Conservation (phyloP, 1,284 basidiomycete species). For the Coniophora puteana region DNA sequence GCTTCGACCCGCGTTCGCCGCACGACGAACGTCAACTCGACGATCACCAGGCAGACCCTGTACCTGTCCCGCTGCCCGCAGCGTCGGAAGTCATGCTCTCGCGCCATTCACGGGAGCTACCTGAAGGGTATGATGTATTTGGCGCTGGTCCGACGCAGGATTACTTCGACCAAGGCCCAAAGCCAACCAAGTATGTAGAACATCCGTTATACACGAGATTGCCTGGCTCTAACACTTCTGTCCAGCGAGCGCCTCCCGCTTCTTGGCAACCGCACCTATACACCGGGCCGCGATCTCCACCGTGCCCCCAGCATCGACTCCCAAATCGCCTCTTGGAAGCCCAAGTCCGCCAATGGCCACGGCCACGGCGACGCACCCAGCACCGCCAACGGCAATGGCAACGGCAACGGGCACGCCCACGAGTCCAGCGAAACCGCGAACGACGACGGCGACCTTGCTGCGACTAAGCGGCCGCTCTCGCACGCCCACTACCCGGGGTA, state of each 20-base stretch:
- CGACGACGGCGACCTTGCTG: too few relatives aligned
- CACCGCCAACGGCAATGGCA: too few relatives aligned
- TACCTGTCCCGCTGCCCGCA: constrained; percentile 32
- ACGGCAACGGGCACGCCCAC: constrained; percentile 25
- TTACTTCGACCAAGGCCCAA: too few relatives aligned
- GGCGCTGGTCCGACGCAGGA: too few relatives aligned
- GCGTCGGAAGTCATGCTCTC: constrained; percentile 33
- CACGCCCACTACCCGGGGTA: too few relatives aligned
- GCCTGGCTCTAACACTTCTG: constrained; percentile 5
- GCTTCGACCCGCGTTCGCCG: constrained; percentile 31
- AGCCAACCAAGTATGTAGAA: constrained; percentile 15
- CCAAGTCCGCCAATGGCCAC: too few relatives aligned
- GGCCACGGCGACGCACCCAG: too few relatives aligned
- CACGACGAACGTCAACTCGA: constrained; percentile 26
- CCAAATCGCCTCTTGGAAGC: too few relatives aligned
- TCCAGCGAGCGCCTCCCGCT: constrained; percentile 37
- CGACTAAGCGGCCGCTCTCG: too few relatives aligned
- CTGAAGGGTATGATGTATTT: too few relatives aligned
- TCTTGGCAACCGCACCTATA: too few relatives aligned
- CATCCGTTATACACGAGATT: not conserved
- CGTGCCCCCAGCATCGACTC: constrained; percentile 25
- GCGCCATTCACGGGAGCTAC: too few relatives aligned
- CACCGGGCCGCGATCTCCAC: constrained; percentile 16
- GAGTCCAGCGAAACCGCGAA: constrained; percentile 21
- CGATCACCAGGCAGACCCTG: constrained; percentile 20